These are phyloP conservation scores for Rhypophila decipiens DNA, from an alignment of 495 filamentous ascomycete genomes.

Conservation along the genomic window DNA sequence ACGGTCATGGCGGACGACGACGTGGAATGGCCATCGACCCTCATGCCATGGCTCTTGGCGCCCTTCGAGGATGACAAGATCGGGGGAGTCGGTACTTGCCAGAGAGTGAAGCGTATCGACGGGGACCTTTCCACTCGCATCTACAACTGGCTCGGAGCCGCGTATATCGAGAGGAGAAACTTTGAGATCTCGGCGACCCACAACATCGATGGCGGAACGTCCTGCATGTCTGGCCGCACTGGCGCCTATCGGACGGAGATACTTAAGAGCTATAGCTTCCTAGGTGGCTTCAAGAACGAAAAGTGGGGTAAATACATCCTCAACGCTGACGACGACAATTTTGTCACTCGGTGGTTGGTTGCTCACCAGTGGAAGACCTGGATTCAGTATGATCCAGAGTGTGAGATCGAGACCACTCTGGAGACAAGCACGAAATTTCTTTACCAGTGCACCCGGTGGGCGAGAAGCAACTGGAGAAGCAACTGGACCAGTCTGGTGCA, in stretches of 20 bases:
- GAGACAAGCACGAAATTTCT: conserved; percentile 69
- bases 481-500: conserved; percentile 70
- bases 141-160: conserved; percentile 73
- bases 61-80: conserved; percentile 73
- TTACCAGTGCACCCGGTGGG: conserved; percentile 75
- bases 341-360: conserved; percentile 74
- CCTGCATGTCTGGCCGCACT: conserved; percentile 81
- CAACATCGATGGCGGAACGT: conserved; percentile 76
- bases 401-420: conserved; percentile 68
- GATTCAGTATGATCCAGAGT: conserved; percentile 69
- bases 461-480: conserved; percentile 74
- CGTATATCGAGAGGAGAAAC: conserved; percentile 78
- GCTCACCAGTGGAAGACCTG: conserved; percentile 69
- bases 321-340: conserved; percentile 82
- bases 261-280: conserved; percentile 69
- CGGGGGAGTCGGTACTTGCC: conserved; percentile 78
- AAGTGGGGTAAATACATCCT: conserved; percentile 65
- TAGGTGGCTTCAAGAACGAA: conserved; percentile 65
- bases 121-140: conserved; percentile 51
- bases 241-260: conserved; percentile 78
- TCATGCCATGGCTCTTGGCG: conserved; percentile 77
- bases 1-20: conserved; percentile 85
- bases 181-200: conserved; percentile 87
- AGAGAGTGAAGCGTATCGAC: conserved; percentile 62
- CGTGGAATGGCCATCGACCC: conserved; percentile 71